Conservation (phyloP, 1,284 basidiomycete species). For the Tranzscheliella williamsii region DNA sequence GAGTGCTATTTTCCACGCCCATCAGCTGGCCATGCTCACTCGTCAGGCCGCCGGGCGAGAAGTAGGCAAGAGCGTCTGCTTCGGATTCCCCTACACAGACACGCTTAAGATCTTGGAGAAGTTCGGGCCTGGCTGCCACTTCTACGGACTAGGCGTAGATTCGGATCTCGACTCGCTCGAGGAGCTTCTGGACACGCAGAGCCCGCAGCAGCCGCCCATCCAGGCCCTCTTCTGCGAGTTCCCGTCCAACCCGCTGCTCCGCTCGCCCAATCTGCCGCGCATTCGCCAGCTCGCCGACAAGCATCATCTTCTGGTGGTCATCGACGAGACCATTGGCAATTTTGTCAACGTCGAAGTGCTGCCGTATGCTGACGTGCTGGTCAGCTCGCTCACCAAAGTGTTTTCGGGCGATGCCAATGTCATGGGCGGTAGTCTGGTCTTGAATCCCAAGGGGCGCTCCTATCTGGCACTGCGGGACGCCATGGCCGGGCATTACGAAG, state of each 20-base stretch:
- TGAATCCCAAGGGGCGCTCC: constrained; percentile 78
- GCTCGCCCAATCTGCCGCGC: constrained; percentile 77
- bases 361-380: constrained; percentile 88
- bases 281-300: constrained; percentile 82
- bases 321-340: constrained; percentile 96
- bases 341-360: constrained; percentile 93
- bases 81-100: constrained; percentile 92
- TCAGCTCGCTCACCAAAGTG: constrained; percentile 88
- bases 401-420: constrained; percentile 95
- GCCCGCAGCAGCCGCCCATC: constrained; percentile 41
- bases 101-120: constrained; percentile 95
- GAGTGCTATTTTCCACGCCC: constrained; percentile 89
- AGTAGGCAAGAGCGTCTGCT: constrained; percentile 46
- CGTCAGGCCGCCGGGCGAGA: background rate
- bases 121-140: constrained; percentile 93
- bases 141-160: constrained; percentile 81
- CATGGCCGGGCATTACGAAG: constrained; percentile 74
- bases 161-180: constrained; percentile 77
- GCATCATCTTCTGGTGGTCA: constrained; percentile 82
- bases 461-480: constrained; percentile 71
- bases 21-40: constrained; percentile 66
- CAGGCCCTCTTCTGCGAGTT: constrained; percentile 74
- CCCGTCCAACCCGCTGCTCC: constrained; percentile 89
- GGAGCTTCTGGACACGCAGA: constrained; percentile 67
- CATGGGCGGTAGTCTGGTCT: constrained; percentile 76